Base-by-base conservation (phyloP, 2,329 filamentous ascomycete genomes). In the Fusarium sulawesiense region DNA sequence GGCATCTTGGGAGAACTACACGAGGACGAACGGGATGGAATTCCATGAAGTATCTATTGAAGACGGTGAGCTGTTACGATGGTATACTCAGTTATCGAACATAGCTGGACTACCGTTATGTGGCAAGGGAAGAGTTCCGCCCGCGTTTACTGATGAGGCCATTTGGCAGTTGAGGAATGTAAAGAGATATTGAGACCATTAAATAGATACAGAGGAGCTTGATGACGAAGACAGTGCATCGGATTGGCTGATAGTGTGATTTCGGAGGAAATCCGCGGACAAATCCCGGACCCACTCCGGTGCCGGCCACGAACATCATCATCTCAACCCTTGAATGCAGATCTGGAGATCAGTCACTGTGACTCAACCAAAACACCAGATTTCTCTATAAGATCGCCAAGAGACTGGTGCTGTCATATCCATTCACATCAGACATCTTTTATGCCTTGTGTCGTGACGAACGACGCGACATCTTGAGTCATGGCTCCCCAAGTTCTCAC, bases 401-500 rank as follows among this genome's bases (percentile, higher is more conserved):
- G 34, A 37, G 1, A 37, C 34, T 4, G 18, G 3, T n/a, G 6
- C 18, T n/a, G 2, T 12, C 18, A 37, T 12, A n/a, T n/a, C 18
- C 6, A 11, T 12, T 7, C 18, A 7, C 10, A n/a, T 12, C 34
- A 7, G 34, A n/a, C 7, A 37, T 11, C 5, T n/a, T n/a, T 4
- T 10, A 37, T 37, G 34, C 7, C 34, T n/a, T 37, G 34, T n/a
- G 10, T 37, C 18, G 34, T 12, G 34, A n/a, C 34, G 10, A 37
- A 11, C 34, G 34, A 37, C 34, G 34, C 34, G 9, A 37, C 6
- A 37, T 18, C 16, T 37, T 37, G 34, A 37, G 18, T 37, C 9
- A 50, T 50, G 47, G 47, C 47, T 9, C 16, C 47, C 16, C 48
- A 51, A 27, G 41, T 58, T 2, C 58, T 61, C 4, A 61, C 58